Evolutionary conservation across 1,139 yeast species (phyloP).

Genomic region (Protomyces lactucae-debilis): DNA sequence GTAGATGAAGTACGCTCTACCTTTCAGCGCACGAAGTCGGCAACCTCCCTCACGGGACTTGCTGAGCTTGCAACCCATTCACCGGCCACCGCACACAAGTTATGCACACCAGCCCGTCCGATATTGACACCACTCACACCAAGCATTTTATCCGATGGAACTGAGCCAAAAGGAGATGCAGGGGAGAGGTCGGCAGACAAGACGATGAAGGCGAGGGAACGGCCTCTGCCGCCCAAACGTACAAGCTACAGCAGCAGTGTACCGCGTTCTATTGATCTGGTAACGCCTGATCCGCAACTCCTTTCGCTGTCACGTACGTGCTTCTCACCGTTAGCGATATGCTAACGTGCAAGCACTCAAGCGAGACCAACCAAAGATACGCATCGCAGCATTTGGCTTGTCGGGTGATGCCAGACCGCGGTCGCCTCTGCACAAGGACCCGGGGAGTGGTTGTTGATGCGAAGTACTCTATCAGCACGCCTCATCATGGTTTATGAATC

Average conservation of each 20-base stretch:
- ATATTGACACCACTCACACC: neutral
- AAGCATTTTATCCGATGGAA: no score
- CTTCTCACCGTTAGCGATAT: neutral
- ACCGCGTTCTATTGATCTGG: slow-evolving; percentile 13
- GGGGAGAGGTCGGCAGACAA: neutral
- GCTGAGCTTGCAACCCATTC: neutral
- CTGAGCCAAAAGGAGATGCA: neutral
- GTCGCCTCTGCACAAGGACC: no score
- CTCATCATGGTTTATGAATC: no score
- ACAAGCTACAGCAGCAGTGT: slow-evolving; percentile 8
- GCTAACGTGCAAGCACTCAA: neutral
- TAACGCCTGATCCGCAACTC: slow-evolving; percentile 3
- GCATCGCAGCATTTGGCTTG: neutral
- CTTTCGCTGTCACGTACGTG: neutral
- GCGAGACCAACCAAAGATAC: neutral
- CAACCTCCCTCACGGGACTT: neutral
- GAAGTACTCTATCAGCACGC: no score
- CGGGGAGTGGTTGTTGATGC: no score
- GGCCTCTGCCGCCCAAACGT: slow-evolving; percentile 20
- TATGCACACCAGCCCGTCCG: neutral
- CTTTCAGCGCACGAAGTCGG: neutral
- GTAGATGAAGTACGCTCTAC: neutral
- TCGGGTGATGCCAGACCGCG: neutral
- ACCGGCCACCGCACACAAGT: neutral
- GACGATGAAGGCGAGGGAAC: neutral